These are phyloP conservation scores for Suhomyces terraborum DNA, from an alignment of 1,139 yeast species.

Conservation along the genomic window DNA sequence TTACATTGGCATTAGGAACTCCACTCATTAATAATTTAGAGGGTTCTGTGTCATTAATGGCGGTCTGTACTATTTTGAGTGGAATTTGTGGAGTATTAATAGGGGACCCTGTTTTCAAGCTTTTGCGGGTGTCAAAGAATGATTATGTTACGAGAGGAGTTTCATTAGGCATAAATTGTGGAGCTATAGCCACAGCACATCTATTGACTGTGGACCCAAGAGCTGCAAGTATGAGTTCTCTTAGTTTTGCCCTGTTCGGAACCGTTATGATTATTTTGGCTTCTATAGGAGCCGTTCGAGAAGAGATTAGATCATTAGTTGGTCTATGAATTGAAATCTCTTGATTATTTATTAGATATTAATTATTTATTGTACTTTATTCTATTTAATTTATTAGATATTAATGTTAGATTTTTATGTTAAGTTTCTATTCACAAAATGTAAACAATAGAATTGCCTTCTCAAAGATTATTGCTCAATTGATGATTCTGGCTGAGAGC, in stretches of 20 bases:
- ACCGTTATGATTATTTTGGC: constrained; percentile 71
- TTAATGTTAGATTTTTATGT: too few relatives aligned
- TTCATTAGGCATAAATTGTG: constrained; percentile 74
- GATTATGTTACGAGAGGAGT: constrained; percentile 79
- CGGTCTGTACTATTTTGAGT: constrained; percentile 75
- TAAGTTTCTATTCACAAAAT: too few relatives aligned
- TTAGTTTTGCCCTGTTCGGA: constrained; percentile 72
- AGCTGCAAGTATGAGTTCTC: constrained; percentile 76
- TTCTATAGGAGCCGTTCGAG: constrained; percentile 47
- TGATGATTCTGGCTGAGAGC: too few relatives aligned
- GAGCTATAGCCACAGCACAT: constrained; percentile 83
- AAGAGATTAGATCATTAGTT: constrained; percentile 30
- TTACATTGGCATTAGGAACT: constrained; percentile 78
- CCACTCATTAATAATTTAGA: constrained; percentile 66
- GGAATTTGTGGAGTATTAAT: constrained; percentile 76
- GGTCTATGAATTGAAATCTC: constrained; percentile 9
- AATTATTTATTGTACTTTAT: too few relatives aligned
- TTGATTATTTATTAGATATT: background rate
- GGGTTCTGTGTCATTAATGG: constrained; percentile 73
- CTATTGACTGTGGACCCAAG: constrained; percentile 68
- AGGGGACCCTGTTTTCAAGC: constrained; percentile 52
- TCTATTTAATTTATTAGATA: too few relatives aligned
- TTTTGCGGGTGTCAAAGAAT: constrained; percentile 55
- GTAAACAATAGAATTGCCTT: too few relatives aligned
- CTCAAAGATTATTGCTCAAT: too few relatives aligned